Percentiles rank a stretch among this genome's conserved stretches.
phyloP scores from a whole-genome alignment of 2,329 filamentous ascomycete species.

The Colletotrichum costaricense region DNA sequence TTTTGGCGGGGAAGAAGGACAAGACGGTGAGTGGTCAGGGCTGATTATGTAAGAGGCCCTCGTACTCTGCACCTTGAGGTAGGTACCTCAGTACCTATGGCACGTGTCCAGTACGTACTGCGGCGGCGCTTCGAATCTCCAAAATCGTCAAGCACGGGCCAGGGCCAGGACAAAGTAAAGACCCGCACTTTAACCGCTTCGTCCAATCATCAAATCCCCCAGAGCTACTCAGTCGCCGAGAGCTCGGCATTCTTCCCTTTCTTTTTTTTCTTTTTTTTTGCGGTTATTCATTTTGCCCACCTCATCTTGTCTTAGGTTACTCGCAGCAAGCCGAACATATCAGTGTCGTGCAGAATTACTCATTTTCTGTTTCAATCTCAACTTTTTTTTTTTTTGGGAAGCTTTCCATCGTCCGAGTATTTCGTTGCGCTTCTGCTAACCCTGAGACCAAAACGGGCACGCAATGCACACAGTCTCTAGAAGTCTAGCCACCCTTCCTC shows the following conservation, averaged over 20 bases:
- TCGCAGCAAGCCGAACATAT: neutral
- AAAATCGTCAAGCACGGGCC: neutral
- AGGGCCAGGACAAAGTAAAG: neutral
- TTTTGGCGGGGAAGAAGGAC: conserved; percentile 7
- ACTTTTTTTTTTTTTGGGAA: neutral
- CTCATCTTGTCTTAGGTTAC: neutral
- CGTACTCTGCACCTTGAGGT: too few species aligned
- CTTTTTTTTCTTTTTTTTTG: neutral
- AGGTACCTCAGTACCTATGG: neutral
- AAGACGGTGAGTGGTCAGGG: conserved; percentile 14
- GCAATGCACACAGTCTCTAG: neutral
- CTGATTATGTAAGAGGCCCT: neutral
- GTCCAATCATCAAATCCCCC: neutral
- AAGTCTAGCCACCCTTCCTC: neutral
- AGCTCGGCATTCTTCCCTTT: neutral
- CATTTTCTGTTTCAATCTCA: neutral
- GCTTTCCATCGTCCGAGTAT: neutral
- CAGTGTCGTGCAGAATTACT: neutral
- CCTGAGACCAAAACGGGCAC: neutral
- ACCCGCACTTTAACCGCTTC: neutral
- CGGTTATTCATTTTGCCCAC: neutral
- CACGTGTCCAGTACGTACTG: neutral
- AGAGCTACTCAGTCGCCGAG: neutral
- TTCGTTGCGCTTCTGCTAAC: neutral
- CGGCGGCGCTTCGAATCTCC: conserved; percentile 21